Base-by-base conservation (phyloP, 2,329 filamentous ascomycete genomes). In the Capronia epimyces region DNA sequence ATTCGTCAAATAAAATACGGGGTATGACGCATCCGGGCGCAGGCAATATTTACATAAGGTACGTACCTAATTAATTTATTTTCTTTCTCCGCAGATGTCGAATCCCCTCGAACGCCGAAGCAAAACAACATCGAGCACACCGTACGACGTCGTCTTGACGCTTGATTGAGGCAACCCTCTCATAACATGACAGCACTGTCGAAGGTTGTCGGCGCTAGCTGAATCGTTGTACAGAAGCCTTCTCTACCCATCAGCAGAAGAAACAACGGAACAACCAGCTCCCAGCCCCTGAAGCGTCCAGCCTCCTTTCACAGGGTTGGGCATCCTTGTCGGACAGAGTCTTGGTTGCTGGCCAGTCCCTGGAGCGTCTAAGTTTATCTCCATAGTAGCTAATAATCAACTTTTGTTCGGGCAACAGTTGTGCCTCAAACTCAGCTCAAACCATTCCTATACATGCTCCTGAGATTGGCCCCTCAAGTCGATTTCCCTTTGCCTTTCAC, bases 401-500 rank as follows among this genome's bases (percentile, higher is more conserved):
- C 29, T 32, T 32, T 7, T n/a, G 7, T 3, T 10, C 29, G 29
- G 29, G 10, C 24, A 27, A 27, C 24, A 27, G 24, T 10, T 5
- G 24, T 27, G 24, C 24, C 10, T 27, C 24, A 10, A 5, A 27
- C 29, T 6, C 13, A 32, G 16, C 6, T 20, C 20, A 18, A n/a
- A 18, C 10, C 15, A 3, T 3, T 16, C 9, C 3, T 5, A 34
- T 13, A 15, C 31, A 7, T 34, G 31, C 1, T 10, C 31, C 16
- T 40, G 1, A 21, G 7, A 4, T n/a, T 24, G 3, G 16, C 20
- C 12, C 24, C 41, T 50, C 53, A 61, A 3, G 65, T 65, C 49
- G 66, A 69, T 69, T 78, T 80, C 15, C 51, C 47, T 64, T 82
- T 79, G 34, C 76, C 79, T 48, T 81, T 79, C 73, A 89, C 74